Conservation (phyloP, 805 yeast genomes). For the Maudiozyma saulgeensis region DNA sequence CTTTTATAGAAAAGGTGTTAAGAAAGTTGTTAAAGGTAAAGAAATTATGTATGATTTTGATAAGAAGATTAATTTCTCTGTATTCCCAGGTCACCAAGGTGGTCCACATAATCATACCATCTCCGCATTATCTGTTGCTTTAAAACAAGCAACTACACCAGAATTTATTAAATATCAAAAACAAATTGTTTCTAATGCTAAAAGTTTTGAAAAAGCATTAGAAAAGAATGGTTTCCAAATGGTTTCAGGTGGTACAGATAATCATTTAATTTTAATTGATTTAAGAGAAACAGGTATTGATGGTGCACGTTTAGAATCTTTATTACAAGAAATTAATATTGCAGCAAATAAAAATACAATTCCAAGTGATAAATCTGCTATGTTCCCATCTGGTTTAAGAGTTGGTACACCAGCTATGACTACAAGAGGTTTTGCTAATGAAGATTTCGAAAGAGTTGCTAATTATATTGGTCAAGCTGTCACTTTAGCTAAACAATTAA, state of each 20-base stretch:
- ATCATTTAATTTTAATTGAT: constrained; percentile 81
- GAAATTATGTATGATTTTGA: constrained; percentile 82
- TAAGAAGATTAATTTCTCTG: constrained; percentile 87
- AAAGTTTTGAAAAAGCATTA: constrained; percentile 63
- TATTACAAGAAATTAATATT: constrained; percentile 81
- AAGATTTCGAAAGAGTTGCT: constrained; percentile 75
- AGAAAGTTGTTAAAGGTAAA: constrained; percentile 73
- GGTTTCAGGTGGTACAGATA: constrained; percentile 91
- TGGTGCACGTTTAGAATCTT: constrained; percentile 92
- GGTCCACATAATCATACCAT: constrained; percentile 99
- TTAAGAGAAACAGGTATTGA: constrained; percentile 69
- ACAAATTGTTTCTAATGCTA: constrained; percentile 74
- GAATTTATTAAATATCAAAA: constrained; percentile 82
- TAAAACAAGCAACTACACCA: constrained; percentile 83
- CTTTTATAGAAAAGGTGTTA: constrained; percentile 89
- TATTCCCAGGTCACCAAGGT: constrained; percentile 99
- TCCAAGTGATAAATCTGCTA: constrained; percentile 93
- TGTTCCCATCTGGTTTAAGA: constrained; percentile 93
- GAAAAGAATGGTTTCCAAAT: constrained; percentile 54
- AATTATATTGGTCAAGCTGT: constrained; percentile 74
- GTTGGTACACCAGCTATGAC: constrained; percentile 99
- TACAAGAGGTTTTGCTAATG: constrained; percentile 77
- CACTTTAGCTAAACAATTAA: constrained; percentile 52
- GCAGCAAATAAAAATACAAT: constrained; percentile 95
- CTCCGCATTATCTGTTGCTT: constrained; percentile 89